Evolutionary conservation across 441 rosid species (phyloP).

Genomic region (Corymbia citriodora): DNA sequence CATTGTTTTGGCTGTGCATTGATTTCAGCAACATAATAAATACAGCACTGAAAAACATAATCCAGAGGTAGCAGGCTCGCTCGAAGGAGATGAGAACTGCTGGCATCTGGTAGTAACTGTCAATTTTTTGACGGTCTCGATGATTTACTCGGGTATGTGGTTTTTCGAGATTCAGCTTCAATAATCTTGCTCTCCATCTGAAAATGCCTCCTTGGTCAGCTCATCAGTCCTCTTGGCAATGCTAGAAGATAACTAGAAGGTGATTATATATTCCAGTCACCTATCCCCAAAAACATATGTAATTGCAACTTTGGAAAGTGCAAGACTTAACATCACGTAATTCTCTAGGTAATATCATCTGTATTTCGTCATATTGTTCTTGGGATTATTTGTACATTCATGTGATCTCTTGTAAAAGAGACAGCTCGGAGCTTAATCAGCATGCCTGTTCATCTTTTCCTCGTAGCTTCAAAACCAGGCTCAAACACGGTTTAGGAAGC

Average conservation of each 20-base stretch:
- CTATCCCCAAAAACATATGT: background rate
- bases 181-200: background rate
- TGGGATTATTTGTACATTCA: background rate
- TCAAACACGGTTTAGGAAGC: background rate
- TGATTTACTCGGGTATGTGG: background rate
- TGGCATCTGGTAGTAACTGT: background rate
- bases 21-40: background rate
- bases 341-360: background rate
- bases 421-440: background rate
- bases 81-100: background rate
- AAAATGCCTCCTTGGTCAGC: background rate
- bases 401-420: background rate
- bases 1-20: background rate
- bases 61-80: background rate
- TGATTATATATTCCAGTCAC: background rate
- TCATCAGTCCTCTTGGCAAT: background rate
- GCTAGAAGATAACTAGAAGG: background rate
- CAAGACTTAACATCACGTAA: background rate
- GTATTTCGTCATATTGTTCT: background rate
- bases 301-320: background rate
- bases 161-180: background rate
- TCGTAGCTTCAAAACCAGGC: background rate
- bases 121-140: background rate
- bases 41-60: background rate
- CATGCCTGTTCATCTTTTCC: background rate